Percentiles rank a stretch among this genome's conserved stretches.
Evolutionary conservation across 306 rosid species (phyloP).

Genomic region (Gynostemma pentaphyllum): DNA sequence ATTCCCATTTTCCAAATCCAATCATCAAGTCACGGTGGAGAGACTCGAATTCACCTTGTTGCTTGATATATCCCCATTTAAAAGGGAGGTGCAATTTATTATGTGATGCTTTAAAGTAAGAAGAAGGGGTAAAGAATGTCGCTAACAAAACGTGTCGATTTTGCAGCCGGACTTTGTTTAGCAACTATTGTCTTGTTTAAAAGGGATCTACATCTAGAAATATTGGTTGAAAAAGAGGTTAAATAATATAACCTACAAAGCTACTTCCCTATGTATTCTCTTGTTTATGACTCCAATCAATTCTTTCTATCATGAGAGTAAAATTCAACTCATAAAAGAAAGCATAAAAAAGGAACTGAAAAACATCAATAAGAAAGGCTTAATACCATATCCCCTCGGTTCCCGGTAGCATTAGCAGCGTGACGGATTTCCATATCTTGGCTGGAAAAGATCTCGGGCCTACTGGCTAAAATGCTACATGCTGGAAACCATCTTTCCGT

Average conservation of each 20-base stretch:
- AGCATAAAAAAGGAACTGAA: neutral
- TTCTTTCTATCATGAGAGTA: too few species aligned
- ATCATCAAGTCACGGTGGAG: conserved; percentile 29
- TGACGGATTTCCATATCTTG: neutral
- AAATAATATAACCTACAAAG: too few species aligned
- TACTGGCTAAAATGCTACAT: conserved; percentile 14
- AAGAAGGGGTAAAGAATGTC: too few species aligned
- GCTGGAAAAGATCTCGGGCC: conserved; percentile 6
- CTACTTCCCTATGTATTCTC: too few species aligned
- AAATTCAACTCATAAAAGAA: neutral
- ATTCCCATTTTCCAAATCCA: conserved; percentile 62
- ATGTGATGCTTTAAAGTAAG: neutral
- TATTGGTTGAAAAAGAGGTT: too few species aligned
- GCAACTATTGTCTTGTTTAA: too few species aligned
- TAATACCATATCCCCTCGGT: neutral
- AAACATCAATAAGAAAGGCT: neutral
- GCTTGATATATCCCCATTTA: conserved; percentile 6
- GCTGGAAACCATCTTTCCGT: conserved; percentile 69
- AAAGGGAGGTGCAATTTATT: neutral
- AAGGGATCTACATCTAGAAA: too few species aligned
- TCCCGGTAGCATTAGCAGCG: neutral
- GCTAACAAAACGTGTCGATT: neutral
- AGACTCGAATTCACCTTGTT: conserved; percentile 48
- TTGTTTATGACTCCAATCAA: too few species aligned
- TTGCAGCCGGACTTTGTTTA: neutral